Conservation (phyloP, 129 eudicot genomes). For the Apium graveolens region DNA sequence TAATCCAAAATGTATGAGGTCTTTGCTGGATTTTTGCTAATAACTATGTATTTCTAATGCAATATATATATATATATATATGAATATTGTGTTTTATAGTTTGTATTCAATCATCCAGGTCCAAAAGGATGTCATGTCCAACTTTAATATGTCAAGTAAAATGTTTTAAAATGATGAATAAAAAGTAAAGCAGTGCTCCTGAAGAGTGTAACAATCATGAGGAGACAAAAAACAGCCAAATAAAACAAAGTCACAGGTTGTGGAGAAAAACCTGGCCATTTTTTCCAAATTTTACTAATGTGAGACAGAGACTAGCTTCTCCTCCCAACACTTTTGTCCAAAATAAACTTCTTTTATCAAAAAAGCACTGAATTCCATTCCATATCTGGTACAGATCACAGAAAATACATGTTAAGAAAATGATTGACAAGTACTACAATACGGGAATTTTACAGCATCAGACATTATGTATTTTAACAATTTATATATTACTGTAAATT, state of each 20-base stretch:
- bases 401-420: background rate
- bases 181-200: background rate
- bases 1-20: no score
- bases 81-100: background rate
- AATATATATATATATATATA: no score
- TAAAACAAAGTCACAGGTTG: background rate
- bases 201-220: background rate
- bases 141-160: background rate
- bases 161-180: background rate
- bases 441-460: background rate
- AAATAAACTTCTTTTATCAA: background rate
- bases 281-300: background rate
- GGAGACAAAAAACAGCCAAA: background rate
- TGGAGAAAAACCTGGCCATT: background rate
- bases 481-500: background rate
- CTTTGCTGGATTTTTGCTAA: background rate
- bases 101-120: background rate
- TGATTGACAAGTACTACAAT: background rate
- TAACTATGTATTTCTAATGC: background rate
- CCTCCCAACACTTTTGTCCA: background rate
- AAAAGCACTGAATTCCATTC: background rate
- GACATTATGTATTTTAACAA: background rate
- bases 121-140: background rate
- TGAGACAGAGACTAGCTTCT: background rate
- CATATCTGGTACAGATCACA: background rate